Conservation (phyloP, 2,329 filamentous ascomycete species). For the Arthrinium puccinioides region DNA sequence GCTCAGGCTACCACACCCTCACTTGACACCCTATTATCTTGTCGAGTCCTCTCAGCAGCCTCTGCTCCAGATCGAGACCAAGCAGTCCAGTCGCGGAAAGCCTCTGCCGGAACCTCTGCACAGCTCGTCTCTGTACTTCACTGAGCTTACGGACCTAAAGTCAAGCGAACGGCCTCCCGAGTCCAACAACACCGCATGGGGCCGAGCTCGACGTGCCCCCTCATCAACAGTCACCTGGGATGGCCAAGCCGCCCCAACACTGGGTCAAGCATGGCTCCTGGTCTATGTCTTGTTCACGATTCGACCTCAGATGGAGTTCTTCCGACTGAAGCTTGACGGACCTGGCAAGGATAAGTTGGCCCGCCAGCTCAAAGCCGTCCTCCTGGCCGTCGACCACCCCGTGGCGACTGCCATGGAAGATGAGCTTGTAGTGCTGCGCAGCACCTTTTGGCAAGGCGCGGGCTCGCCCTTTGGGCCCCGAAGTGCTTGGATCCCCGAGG, state of each 20-base stretch:
- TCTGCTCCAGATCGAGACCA: slow-evolving; percentile 28
- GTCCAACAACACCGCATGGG: slow-evolving; percentile 50
- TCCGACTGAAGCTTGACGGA: slow-evolving; percentile 40
- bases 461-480: slow-evolving; percentile 60
- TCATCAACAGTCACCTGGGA: slow-evolving; percentile 38
- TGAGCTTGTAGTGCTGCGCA: slow-evolving; percentile 36
- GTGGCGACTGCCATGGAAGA: slow-evolving; percentile 18
- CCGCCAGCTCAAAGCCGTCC: slow-evolving; percentile 35
- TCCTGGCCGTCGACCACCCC: slow-evolving; percentile 43
- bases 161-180: slow-evolving; percentile 39
- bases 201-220: slow-evolving; percentile 46
- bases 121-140: slow-evolving; percentile 32
- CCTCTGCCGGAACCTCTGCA: slow-evolving; percentile 24
- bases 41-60: slow-evolving; percentile 22
- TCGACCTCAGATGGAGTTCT: slow-evolving; percentile 37
- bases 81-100: slow-evolving; percentile 17
- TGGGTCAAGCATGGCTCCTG: slow-evolving; percentile 46
- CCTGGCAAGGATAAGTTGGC: slow-evolving; percentile 21
- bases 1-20: slow-evolving; percentile 42
- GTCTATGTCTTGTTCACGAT: slow-evolving; percentile 46
- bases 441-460: slow-evolving; percentile 64
- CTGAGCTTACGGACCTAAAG: slow-evolving; percentile 38
- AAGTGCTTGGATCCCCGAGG: slow-evolving; percentile 50
- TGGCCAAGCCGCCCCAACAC: slow-evolving; percentile 29
- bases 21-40: slow-evolving; percentile 37